Percentiles rank a stretch among this genome's conserved stretches.
These are phyloP conservation scores for Trichoderma breve DNA, from an alignment of 2,329 filamentous ascomycete genomes.

Conservation along the genomic window DNA sequence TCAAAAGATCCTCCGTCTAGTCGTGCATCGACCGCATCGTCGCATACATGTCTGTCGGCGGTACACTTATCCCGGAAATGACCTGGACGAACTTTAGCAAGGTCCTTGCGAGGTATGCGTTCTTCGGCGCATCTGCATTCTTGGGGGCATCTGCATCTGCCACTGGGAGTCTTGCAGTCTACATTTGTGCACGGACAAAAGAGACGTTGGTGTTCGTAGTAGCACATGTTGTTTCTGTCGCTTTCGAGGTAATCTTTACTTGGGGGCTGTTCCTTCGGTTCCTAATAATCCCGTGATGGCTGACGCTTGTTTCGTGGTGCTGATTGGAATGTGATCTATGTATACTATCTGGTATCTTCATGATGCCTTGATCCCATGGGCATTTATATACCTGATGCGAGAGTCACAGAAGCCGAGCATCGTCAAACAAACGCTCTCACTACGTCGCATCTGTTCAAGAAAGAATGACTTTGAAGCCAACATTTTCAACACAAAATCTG, in stretches of 20 bases:
- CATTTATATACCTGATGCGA: neutral
- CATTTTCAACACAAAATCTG: neutral
- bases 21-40: too few species aligned
- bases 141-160: too few species aligned
- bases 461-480: neutral
- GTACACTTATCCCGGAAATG: neutral
- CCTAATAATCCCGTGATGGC: neutral
- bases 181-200: conserved; percentile 3
- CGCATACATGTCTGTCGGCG: too few species aligned
- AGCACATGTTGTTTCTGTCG: neutral
- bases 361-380: neutral
- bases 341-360: neutral
- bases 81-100: neutral
- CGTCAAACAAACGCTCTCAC: neutral
- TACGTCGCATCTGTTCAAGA: neutral
- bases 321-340: neutral
- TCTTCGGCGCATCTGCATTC: too few species aligned
- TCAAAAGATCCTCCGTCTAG: too few species aligned
- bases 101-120: too few species aligned
- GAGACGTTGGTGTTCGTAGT: neutral
- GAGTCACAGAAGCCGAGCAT: neutral
- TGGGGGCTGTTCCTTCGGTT: neutral
- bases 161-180: neutral
- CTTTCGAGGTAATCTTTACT: neutral
- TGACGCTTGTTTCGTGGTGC: neutral